A percentile compares a stretch with the other conserved stretches of the same genome.
phyloP scores from a whole-genome alignment of 78 protist species.

The Dictyostelium brefeldianum region DNA sequence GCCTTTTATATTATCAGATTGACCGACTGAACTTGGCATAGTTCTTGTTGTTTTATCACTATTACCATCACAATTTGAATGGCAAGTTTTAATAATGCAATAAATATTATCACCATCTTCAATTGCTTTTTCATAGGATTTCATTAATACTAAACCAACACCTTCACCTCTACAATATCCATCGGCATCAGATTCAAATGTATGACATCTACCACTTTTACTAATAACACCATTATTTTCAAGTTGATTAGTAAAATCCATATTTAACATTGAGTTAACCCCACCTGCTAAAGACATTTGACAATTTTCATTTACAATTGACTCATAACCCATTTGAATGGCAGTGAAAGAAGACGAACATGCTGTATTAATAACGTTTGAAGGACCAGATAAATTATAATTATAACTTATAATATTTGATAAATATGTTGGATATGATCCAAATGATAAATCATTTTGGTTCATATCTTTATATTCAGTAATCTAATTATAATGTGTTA shows the following conservation, averaged over 20 bases:
- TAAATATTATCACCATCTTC: constrained; percentile 37
- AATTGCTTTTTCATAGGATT: not conserved
- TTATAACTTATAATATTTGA: no score
- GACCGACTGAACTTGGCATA: not conserved
- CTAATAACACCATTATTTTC: constrained; percentile 51
- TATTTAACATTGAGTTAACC: constrained; percentile 72
- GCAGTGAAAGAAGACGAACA: no score
- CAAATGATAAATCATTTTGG: no score
- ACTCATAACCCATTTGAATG: no score
- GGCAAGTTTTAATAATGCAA: constrained; percentile 29
- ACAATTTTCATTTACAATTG: no score
- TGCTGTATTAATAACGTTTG: no score
- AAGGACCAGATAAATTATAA: no score
- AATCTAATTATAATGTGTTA: constrained; percentile 43
- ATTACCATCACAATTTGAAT: constrained; percentile 79
- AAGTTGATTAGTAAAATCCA: not conserved
- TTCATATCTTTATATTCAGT: constrained; percentile 23
- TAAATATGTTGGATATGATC: no score
- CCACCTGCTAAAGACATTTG: constrained; percentile 87
- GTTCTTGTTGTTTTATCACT: not conserved
- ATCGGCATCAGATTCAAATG: constrained; percentile 33
- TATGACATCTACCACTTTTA: not conserved
- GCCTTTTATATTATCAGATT: not conserved
- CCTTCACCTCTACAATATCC: constrained; percentile 88
- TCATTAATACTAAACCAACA: constrained; percentile 59